Evolutionary conservation across 2,329 filamentous ascomycete species (phyloP), one percentile per base, ranked within the genome.

Genomic region (Sporothrix inflata): DNA sequence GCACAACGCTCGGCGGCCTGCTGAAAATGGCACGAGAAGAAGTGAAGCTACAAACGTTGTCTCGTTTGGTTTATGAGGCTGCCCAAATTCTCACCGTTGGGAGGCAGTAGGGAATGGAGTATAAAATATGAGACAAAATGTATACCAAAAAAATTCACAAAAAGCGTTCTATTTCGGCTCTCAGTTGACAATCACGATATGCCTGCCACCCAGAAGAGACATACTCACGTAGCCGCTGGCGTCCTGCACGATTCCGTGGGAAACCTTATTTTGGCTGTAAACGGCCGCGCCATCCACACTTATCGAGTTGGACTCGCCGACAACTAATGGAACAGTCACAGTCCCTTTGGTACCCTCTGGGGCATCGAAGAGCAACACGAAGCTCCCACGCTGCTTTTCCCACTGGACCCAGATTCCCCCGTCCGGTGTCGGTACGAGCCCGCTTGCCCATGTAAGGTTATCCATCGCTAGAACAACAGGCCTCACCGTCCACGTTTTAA

Each of bases 381-480:
- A 14, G 2, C 69, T 69, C 5, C 24, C 21, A 0, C 34, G 14
- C 11, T 42, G 75, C 47, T 66, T 73, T 67, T 77, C 76, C 84
- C 84, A 86, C 7, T 77, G 74, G 0, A 85, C 82, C 7, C 47
- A 73, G 4, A 86, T 79, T 4, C 76, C 77, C 0, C 82, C 82
- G 34, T 77, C 74, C 0, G 83, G 83, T 3, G 84, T 85, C 0
- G 82, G 81, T 16, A 86, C 82, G 0, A 78, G 74, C 0, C 84
- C 84, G 53, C 79, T 79, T 0, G 84, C 84, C 83, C 84, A 86
- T 1, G 74, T 77, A 19, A 85, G 70, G 47, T 77, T 79, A 1
- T 67, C 65, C 65, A 79, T 79, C 0, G 77, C 77, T 3, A 78
- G 77, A 6, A 78, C 75, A 1, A 79, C 69, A 0, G 85, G 85